Conservation (phyloP, 164 flowering plant species). For the Vitis amurensis region DNA sequence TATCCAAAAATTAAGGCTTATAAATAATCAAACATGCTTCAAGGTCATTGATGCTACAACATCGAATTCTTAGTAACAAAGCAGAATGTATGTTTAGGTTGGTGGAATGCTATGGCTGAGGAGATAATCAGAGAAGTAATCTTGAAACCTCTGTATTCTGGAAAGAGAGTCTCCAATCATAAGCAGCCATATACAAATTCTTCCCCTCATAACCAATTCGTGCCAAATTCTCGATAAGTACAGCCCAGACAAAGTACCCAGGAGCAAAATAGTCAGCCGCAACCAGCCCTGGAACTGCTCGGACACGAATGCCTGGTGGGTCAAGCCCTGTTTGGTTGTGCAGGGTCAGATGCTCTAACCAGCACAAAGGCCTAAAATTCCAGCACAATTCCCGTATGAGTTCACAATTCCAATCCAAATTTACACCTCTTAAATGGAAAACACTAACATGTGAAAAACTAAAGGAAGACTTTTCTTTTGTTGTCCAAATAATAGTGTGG, state of each 20-base stretch:
- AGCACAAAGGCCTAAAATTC: conserved; percentile 62
- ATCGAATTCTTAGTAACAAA: too few species aligned
- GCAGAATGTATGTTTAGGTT: background rate
- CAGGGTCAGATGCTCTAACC: conserved; percentile 77
- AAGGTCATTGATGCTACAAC: too few species aligned
- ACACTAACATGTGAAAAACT: too few species aligned
- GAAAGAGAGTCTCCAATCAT: conserved; percentile 83
- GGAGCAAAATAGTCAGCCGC: conserved; percentile 78
- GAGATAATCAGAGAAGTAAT: background rate
- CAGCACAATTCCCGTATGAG: conserved; percentile 2
- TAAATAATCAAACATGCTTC: too few species aligned
- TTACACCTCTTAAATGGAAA: background rate
- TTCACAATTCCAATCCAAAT: background rate
- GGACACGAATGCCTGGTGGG: conserved; percentile 74
- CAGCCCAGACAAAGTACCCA: conserved; percentile 81
- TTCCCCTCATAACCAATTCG: conserved; percentile 72
- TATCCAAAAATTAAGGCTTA: background rate
- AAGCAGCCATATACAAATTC: conserved; percentile 73
- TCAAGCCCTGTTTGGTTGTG: conserved; percentile 75
- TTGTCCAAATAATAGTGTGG: too few species aligned
- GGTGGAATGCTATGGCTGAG: background rate
- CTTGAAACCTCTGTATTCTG: conserved; percentile 67
- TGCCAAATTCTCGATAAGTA: conserved; percentile 69
- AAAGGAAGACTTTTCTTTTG: too few species aligned
- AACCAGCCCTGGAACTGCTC: conserved; percentile 71